Percentiles rank a stretch among this genome's conserved stretches.
phyloP scores from a whole-genome alignment of 208 protist genomes.

The Naegleria fowleri region DNA sequence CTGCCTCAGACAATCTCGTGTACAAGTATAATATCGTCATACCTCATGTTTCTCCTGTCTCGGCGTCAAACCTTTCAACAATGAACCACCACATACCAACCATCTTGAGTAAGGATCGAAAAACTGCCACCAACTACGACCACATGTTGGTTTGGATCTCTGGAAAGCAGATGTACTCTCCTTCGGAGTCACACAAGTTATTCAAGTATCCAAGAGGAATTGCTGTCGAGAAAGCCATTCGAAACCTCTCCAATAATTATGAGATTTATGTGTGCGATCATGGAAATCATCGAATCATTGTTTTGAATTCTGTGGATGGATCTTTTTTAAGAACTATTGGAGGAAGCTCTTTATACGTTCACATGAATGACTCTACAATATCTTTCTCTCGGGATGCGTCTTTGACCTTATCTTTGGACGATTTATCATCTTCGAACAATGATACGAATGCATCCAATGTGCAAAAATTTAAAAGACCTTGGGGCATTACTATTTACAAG shows the following conservation, averaged over 20 bases:
- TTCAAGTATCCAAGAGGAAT: neutral
- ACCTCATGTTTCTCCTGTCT: no score
- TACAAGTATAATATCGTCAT: neutral
- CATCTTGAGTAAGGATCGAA: no score
- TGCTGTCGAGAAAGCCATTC: neutral
- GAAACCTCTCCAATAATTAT: neutral
- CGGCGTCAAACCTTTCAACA: no score
- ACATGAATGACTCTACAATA: no score
- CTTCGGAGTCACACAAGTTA: neutral
- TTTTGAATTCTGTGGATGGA: neutral
- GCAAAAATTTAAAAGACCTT: neutral
- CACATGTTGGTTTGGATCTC: no score
- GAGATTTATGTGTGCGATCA: neutral
- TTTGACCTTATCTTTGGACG: no score
- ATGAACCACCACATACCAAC: no score
- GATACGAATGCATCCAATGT: neutral
- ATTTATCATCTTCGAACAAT: no score
- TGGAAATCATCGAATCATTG: neutral
- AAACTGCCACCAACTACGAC: no score
- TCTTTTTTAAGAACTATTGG: neutral
- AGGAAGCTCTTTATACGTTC: no score
- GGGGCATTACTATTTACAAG: neutral
- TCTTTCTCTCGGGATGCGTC: no score
- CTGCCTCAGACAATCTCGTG: neutral
- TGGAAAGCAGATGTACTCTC: no score